These are phyloP conservation scores for Termitomyces heimii DNA, from an alignment of 768 basidiomycete genomes.

Conservation along the genomic window DNA sequence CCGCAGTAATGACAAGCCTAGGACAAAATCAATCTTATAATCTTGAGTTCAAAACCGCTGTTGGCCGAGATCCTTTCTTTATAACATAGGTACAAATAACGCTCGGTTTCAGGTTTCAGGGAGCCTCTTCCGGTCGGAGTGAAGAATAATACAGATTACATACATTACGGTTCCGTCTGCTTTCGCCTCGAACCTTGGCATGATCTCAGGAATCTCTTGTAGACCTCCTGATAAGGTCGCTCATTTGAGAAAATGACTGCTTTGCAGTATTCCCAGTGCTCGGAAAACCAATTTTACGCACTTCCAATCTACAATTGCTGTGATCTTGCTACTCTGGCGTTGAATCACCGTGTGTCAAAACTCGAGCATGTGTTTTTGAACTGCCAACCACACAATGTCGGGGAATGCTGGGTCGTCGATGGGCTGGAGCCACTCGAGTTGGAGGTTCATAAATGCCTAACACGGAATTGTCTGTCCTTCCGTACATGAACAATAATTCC, in stretches of 20 bases:
- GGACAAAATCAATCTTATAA: too few species aligned
- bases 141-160: not conserved
- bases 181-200: not conserved
- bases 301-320: not conserved
- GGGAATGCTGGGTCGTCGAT: not conserved
- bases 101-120: too few species aligned
- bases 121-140: not conserved
- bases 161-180: not conserved
- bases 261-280: not conserved
- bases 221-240: not conserved
- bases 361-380: not conserved
- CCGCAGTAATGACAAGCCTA: too few species aligned
- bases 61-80: too few species aligned
- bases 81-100: too few species aligned
- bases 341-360: not conserved
- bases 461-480: not conserved
- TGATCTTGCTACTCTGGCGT: not conserved
- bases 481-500: not conserved
- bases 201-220: not conserved
- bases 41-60: too few species aligned
- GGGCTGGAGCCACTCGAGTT: not conserved
- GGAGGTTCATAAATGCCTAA: not conserved
- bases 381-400: not conserved
- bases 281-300: not conserved
- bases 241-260: not conserved